A percentile compares a stretch with the other conserved stretches of the same genome.
Evolutionary conservation across 352 stramenopile species (phyloP).

Genomic region (Aphanomyces euteiches): DNA sequence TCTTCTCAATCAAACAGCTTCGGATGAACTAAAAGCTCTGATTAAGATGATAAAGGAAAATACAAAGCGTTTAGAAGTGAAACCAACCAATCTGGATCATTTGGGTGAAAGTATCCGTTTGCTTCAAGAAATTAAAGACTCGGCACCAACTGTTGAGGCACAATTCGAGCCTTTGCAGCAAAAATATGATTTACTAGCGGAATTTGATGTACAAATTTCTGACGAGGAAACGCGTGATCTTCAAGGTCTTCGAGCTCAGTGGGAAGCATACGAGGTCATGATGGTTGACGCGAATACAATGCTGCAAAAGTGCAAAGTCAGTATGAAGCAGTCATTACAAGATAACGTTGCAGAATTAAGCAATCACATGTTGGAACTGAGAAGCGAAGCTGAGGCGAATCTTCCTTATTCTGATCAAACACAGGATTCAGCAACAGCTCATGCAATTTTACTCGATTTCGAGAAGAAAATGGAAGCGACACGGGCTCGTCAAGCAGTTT

Average conservation of each 20-base stretch:
- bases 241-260: constrained; percentile 60
- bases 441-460: constrained; percentile 77
- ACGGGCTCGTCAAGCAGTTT: constrained; percentile 51
- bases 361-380: constrained; percentile 76
- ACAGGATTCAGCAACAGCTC: constrained; percentile 48
- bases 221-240: constrained; percentile 82
- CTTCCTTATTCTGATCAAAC: constrained; percentile 69
- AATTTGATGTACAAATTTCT: constrained; percentile 87
- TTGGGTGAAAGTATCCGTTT: constrained; percentile 89
- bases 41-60: constrained; percentile 88
- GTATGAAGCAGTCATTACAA: constrained; percentile 94
- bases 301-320: constrained; percentile 91
- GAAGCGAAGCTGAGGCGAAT: constrained; percentile 62
- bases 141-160: constrained; percentile 54
- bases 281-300: constrained; percentile 83
- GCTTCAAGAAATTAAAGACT: constrained; percentile 85
- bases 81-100: constrained; percentile 87
- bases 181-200: constrained; percentile 82
- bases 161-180: constrained; percentile 81
- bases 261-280: constrained; percentile 83
- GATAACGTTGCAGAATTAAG: constrained; percentile 85
- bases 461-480: constrained; percentile 85
- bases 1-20: constrained; percentile 88
- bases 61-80: constrained; percentile 73
- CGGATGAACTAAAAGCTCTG: constrained; percentile 81